Evolutionary conservation across 129 eudicot species (phyloP).

Genomic region (Saposhnikovia divaricata): DNA sequence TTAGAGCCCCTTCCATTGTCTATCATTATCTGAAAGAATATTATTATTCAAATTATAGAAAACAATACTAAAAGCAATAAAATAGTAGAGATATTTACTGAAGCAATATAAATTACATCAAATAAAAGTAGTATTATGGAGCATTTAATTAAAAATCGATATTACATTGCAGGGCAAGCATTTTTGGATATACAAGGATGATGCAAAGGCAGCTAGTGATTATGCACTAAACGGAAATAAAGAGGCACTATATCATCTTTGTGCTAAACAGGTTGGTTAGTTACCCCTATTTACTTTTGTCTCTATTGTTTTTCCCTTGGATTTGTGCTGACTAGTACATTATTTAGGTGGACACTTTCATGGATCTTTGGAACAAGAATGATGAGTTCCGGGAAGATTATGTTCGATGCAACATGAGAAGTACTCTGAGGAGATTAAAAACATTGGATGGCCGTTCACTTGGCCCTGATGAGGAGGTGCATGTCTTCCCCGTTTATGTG

Average conservation of each 20-base stretch:
- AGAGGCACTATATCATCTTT: constrained; percentile 48
- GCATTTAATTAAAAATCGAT: background rate
- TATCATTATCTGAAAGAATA: background rate
- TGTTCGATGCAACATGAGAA: constrained; percentile 49
- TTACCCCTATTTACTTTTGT: background rate
- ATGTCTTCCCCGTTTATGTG: constrained; percentile 25
- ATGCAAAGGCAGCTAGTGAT: constrained; percentile 39
- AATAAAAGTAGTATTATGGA: background rate
- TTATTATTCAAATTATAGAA: background rate
- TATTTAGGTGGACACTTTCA: constrained; percentile 55
- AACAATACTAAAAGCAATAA: background rate
- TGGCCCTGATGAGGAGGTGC: constrained; percentile 59
- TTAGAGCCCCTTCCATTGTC: background rate
- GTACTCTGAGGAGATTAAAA: constrained; percentile 60
- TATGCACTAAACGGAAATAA: constrained; percentile 46
- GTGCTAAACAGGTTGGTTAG: constrained; percentile 51
- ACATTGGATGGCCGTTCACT: constrained; percentile 68
- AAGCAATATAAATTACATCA: background rate
- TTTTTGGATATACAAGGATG: constrained; percentile 51
- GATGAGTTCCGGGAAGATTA: constrained; percentile 70
- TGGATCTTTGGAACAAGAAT: constrained; percentile 69
- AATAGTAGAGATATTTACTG: background rate
- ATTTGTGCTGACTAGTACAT: constrained; percentile 11
- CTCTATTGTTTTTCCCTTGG: background rate
- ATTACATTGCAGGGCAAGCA: constrained; percentile 43